Conservation (phyloP, 2,329 filamentous ascomycete species). For the Myotisia sp. region DNA sequence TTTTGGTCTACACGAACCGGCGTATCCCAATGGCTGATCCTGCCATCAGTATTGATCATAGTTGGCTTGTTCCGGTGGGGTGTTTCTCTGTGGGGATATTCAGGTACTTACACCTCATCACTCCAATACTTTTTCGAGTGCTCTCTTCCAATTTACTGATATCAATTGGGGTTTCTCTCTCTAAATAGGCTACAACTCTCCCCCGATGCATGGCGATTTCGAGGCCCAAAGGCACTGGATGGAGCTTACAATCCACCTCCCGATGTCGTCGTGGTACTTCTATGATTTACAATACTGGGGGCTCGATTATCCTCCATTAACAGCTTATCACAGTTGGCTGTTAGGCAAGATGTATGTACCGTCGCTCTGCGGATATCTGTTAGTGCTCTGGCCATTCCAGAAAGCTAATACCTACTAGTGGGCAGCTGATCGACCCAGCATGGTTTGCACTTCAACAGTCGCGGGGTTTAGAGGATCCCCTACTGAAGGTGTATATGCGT, state of each 20-base stretch:
- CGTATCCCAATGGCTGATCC: constrained; percentile 80
- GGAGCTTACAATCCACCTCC: constrained; percentile 82
- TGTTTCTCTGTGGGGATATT: constrained; percentile 86
- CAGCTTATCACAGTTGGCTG: constrained; percentile 97
- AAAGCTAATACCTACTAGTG: constrained; percentile 33
- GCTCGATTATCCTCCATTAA: constrained; percentile 91
- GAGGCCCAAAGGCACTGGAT: constrained; percentile 98
- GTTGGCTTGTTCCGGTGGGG: constrained; percentile 91
- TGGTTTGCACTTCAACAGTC: constrained; percentile 85
- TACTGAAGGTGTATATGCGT: constrained; percentile 89
- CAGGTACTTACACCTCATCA: constrained; percentile 53
- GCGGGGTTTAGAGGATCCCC: constrained; percentile 62
- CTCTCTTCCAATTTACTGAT: too few relatives aligned
- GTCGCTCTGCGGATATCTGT: background rate
- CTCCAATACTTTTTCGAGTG: too few relatives aligned
- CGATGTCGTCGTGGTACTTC: constrained; percentile 92
- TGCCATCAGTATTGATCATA: constrained; percentile 77
- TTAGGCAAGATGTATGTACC: constrained; percentile 57
- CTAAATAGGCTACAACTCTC: constrained; percentile 53
- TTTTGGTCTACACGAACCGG: constrained; percentile 74
- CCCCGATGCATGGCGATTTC: constrained; percentile 92
- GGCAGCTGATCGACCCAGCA: constrained; percentile 57
- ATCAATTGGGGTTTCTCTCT: too few relatives aligned
- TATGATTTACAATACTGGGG: constrained; percentile 97
- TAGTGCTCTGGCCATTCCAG: background rate